A percentile compares a stretch with the other conserved stretches of the same genome.
These are phyloP conservation scores for Betula pendula DNA, from an alignment of 306 rosid genomes.

Conservation along the genomic window DNA sequence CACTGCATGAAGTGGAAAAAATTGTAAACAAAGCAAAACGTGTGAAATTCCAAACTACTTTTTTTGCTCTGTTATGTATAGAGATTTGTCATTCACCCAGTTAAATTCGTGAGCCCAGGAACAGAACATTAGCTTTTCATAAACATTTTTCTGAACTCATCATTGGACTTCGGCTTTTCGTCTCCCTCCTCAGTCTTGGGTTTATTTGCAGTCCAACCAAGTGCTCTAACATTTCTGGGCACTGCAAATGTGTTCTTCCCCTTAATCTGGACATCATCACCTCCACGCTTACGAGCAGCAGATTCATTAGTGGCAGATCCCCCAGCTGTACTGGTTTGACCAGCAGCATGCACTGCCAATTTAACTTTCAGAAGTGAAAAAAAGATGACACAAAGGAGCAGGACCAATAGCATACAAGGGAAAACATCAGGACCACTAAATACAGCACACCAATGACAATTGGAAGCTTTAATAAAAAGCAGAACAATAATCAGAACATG, in stretches of 20 bases:
- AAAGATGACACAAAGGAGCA: not conserved
- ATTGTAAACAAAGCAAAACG: not conserved
- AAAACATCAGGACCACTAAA: not conserved
- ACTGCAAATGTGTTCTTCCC: constrained; percentile 79
- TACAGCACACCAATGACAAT: constrained; percentile 13
- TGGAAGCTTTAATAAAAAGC: constrained; percentile 5
- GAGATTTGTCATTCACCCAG: not conserved
- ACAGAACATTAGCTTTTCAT: constrained; percentile 35
- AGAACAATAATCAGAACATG: not conserved
- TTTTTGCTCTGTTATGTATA: not conserved
- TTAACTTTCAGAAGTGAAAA: constrained; percentile 10
- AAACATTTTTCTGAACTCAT: constrained; percentile 86
- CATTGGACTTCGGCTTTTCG: constrained; percentile 79
- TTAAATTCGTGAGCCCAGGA: not conserved
- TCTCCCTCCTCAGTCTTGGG: constrained; percentile 50
- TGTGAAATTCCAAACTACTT: not conserved
- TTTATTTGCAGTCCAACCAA: constrained; percentile 53
- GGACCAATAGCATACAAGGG: not conserved
- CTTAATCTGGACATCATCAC: constrained; percentile 48
- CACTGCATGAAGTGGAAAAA: not conserved
- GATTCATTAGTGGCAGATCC: constrained; percentile 44
- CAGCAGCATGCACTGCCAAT: constrained; percentile 35
- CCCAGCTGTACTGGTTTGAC: no score
- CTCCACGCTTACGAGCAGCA: constrained; percentile 39
- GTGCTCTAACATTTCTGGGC: constrained; percentile 51